Base-by-base conservation (phyloP, 352 stramenopile species). In the Globisporangium recalcitrans region DNA sequence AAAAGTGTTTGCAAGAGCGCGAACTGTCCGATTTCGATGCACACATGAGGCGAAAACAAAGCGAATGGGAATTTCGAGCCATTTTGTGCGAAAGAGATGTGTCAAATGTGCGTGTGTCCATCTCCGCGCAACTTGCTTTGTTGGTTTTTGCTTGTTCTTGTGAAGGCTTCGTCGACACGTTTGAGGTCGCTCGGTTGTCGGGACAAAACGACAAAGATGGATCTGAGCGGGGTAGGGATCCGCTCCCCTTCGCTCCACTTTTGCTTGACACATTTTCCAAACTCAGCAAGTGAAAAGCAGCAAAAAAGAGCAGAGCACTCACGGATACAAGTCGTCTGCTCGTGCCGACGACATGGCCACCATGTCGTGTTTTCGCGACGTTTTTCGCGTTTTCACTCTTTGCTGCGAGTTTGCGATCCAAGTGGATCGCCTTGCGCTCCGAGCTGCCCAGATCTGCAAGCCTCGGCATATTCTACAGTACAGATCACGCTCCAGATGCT, bases 261-360 rank as follows among this genome's bases (percentile, higher is more conserved):
- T 38, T 11, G 10, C 32, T 38, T 38, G 32, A 38, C 32, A 38
- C 32, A 38, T 38, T 38, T 38, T 14, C 32, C 1, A 26, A 26
- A 52, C 16, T 26, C 46, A 46, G 16, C 38, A 21, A 21, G 4
- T n/a, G n/a, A n/a, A 46, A 46, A 3, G 38, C 27, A 31, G n/a
- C n/a, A 44, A 55, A 11, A 26, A 27, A 13, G 29, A 11, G 11
- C 34, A 40, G 13, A 38, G 11, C 13, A 40, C 13, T 19, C 21
- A 58, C 32, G 36, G 53, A 44, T 60, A 51, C 53, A 60, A 60
- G 34, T 44, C 53, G 53, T 60, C 53, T 14, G 14, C 22, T 60
- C 31, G 53, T 36, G 53, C 24, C 53, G 31, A 14, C 36, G 53
- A 60, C 53, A 60, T 21, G 36, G 53, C 32, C 24, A 4, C 2